These are phyloP conservation scores for Setaria viridis DNA, from an alignment of 202 grass and related monocot species.

Conservation along the genomic window DNA sequence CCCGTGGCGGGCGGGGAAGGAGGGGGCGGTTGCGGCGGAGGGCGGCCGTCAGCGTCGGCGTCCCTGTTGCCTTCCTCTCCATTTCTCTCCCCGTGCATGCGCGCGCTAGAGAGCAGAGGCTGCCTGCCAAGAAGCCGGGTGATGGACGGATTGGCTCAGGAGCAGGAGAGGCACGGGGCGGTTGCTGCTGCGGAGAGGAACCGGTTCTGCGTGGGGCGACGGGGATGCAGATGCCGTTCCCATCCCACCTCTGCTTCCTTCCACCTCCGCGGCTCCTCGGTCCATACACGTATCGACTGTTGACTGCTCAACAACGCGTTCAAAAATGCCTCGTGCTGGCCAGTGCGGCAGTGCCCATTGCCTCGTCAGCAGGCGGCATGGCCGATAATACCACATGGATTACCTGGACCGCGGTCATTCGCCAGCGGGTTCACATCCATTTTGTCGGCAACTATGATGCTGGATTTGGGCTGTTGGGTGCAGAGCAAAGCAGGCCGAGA, in stretches of 20 bases:
- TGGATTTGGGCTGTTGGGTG: too few species aligned
- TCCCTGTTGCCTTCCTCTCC: background rate
- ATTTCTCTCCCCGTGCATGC: conserved; percentile 1
- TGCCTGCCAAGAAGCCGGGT: too few species aligned
- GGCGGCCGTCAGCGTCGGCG: background rate
- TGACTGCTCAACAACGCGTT: background rate
- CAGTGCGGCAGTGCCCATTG: background rate
- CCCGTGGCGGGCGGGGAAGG: background rate
- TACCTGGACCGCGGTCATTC: too few species aligned
- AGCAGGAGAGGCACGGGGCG: background rate
- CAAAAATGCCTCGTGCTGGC: too few species aligned
- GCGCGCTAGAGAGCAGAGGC: background rate
- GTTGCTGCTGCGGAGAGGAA: background rate
- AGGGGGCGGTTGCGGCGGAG: background rate
- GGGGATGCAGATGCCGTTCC: background rate
- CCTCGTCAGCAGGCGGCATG: conserved; percentile 3
- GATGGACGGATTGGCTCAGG: background rate
- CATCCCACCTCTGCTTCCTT: background rate
- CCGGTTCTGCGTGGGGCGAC: too few species aligned
- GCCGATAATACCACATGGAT: too few species aligned
- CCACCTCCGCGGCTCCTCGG: background rate
- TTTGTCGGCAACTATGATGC: too few species aligned
- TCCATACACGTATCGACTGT: background rate
- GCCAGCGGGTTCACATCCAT: too few species aligned
- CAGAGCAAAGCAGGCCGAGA: too few species aligned